A percentile compares a stretch with the other conserved stretches of the same genome.
phyloP scores from a whole-genome alignment of 2,329 filamentous ascomycete genomes.

The Pyrenochaeta sp. region DNA sequence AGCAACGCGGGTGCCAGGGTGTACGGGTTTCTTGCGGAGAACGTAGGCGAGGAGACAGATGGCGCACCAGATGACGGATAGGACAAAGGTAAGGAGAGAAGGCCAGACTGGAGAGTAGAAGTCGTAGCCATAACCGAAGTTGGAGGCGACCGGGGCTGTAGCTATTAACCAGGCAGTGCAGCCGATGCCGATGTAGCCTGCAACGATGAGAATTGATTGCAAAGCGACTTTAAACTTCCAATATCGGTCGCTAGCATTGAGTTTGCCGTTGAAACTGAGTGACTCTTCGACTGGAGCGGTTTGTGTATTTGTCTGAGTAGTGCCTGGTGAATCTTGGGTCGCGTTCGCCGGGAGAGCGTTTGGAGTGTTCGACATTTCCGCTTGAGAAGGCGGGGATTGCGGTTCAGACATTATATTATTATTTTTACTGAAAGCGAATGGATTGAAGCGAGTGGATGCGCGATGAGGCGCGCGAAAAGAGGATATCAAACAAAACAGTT shows the following conservation, averaged over 20 bases:
- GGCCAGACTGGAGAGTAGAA: conserved; percentile 26
- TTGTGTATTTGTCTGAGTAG: neutral
- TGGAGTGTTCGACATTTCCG: too few relatives aligned
- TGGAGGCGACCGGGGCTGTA: neutral
- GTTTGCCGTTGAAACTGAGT: conserved; percentile 30
- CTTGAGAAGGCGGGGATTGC: conserved; percentile 1
- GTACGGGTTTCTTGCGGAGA: conserved; percentile 36
- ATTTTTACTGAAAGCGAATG: conserved; percentile 9
- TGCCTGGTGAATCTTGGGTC: conserved; percentile 4
- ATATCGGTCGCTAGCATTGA: conserved; percentile 37
- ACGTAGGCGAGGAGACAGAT: conserved; percentile 38
- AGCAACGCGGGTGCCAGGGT: conserved; percentile 46
- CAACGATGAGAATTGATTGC: conserved; percentile 28
- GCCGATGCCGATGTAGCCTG: conserved; percentile 42
- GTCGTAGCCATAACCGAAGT: conserved; percentile 22
- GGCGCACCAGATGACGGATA: conserved; percentile 42
- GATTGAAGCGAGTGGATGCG: conserved; percentile 17
- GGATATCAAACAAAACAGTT: neutral
- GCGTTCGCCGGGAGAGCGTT: conserved; percentile 4
- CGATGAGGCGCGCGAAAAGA: conserved; percentile 9
- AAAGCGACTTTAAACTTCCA: conserved; percentile 45
- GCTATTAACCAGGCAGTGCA: conserved; percentile 36
- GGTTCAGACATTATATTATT: conserved; percentile 20
- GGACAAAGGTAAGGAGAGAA: conserved; percentile 38
- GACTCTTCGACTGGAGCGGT: conserved; percentile 9